Evolutionary conservation across 2,329 filamentous ascomycete genomes (phyloP), one percentile per base, ranked within the genome.

Genomic region (Geosmithia morbida): DNA sequence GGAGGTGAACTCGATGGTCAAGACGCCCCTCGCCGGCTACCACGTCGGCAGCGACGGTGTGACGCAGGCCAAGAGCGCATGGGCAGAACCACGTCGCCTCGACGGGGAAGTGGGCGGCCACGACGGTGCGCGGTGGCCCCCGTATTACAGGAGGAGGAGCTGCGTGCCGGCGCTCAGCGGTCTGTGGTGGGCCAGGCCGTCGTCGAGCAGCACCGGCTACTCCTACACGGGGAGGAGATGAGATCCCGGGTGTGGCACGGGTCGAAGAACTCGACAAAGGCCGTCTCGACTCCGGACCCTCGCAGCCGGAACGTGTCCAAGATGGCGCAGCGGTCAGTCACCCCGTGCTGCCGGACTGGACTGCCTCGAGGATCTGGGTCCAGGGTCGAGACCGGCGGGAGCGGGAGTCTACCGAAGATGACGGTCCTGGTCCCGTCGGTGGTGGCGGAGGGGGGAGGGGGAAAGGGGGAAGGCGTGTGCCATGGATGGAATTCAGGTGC

Each of bases 181-280:
- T 19, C 10, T 11, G 41, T 19, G 17, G 26, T 33, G 22, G 22
- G 30, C 7, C 8, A 17, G 29, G 4, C 17, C 26, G 22, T 45
- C 43, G 26, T 37, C 30, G 26, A 45, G 19, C 2, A 17, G 13
- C 13, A 33, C 14, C 14, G 22, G 16, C 33, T 37, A 11, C 6
- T 13, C 13, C 33, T 33, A 26, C n/a, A 8, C 7, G 26, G 16
- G 17, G n/a, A 46, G 0, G 17, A 14, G 1, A 43, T 41, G 2
- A 48, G 58, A 0, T 33, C 10, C 0, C 22, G 22, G 0, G 55
- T 50, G 0, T 46, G 33, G 0, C 26, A 37, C 1, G 49, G 39
- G 14, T 51, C 46, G 1, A 45, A 42, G 11, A 61, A 60, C 7
- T 60, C 56, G 1, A 60, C 7, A 0, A 55, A 29, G 8, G 51